Evolutionary conservation across 1,139 yeast species (phyloP).

Genomic region (Saccharomyces uvarum): DNA sequence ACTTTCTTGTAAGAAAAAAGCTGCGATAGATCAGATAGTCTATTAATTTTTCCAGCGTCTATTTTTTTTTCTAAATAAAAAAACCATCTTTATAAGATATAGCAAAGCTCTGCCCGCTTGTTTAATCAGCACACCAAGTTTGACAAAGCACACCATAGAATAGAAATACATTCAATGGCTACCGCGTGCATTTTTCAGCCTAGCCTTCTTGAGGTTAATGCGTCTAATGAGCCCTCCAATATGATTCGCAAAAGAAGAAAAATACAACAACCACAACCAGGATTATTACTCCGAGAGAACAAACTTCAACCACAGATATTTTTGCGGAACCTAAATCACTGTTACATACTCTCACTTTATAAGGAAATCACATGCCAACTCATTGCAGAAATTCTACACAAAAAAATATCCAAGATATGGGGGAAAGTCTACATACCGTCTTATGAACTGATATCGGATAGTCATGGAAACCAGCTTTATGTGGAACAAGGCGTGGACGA

Average conservation of each 20-base stretch:
- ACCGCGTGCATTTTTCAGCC: neutral
- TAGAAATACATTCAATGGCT: neutral
- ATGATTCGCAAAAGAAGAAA: neutral
- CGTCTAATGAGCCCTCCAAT: neutral
- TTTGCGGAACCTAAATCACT: conserved; percentile 8
- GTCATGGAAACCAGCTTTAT: conserved; percentile 21
- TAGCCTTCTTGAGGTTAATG: neutral
- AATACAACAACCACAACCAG: neutral
- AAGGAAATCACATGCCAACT: conserved; percentile 11
- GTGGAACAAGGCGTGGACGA: conserved; percentile 17
- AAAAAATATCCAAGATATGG: conserved; percentile 8
- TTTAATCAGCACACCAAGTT: neutral
- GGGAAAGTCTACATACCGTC: conserved; percentile 19
- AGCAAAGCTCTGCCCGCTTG: neutral
- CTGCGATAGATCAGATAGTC: neutral
- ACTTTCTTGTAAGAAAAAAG: neutral
- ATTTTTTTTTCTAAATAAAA: neutral
- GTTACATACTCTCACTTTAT: conserved; percentile 13
- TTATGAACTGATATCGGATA: conserved; percentile 19
- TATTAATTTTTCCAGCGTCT: neutral
- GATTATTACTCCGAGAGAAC: neutral
- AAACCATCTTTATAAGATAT: neutral
- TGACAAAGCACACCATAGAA: neutral
- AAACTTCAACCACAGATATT: neutral
- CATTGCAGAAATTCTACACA: conserved; percentile 9